A percentile compares a stretch with the other conserved stretches of the same genome.
phyloP scores from a whole-genome alignment of 1,139 yeast genomes.

The Meyerozyma sp. region DNA sequence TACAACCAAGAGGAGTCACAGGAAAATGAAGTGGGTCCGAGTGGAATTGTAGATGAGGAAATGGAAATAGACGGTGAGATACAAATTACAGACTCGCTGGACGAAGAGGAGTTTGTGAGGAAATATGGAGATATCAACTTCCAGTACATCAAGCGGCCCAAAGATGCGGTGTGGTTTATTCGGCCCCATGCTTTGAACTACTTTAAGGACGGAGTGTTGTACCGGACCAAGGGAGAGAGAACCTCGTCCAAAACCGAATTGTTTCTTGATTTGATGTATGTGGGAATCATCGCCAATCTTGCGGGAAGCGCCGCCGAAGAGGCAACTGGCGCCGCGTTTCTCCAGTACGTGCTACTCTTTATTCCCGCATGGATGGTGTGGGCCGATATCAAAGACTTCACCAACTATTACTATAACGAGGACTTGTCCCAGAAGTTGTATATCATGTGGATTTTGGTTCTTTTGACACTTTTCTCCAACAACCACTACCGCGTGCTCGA shows the following conservation, averaged over 20 bases:
- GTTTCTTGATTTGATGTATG: conserved; percentile 59
- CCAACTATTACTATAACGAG: conserved; percentile 60
- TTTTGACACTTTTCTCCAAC: conserved; percentile 51
- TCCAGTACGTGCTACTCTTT: conserved; percentile 48
- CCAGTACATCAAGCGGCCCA: conserved; percentile 44
- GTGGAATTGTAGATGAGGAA: neutral
- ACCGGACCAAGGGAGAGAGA: conserved; percentile 53
- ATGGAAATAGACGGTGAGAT: neutral
- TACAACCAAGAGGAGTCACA: neutral
- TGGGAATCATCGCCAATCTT: conserved; percentile 58
- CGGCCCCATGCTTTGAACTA: conserved; percentile 59
- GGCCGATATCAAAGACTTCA: conserved; percentile 60
- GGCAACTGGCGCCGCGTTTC: conserved; percentile 43
- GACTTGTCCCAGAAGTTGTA: conserved; percentile 53
- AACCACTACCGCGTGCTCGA: conserved; percentile 37
- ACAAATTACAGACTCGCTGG: conserved; percentile 28
- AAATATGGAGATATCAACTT: conserved; percentile 49
- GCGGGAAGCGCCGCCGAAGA: conserved; percentile 51
- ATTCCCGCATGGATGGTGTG: conserved; percentile 60
- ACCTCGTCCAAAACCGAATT: conserved; percentile 49
- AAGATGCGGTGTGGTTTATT: conserved; percentile 39
- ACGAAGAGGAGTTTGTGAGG: conserved; percentile 41
- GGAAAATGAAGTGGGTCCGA: neutral
- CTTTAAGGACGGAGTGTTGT: conserved; percentile 53
- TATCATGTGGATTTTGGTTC: conserved; percentile 49